Evolutionary conservation across 2,329 filamentous ascomycete species (phyloP), one percentile per base, ranked within the genome.

Genomic region (Colletotrichum tropicale): DNA sequence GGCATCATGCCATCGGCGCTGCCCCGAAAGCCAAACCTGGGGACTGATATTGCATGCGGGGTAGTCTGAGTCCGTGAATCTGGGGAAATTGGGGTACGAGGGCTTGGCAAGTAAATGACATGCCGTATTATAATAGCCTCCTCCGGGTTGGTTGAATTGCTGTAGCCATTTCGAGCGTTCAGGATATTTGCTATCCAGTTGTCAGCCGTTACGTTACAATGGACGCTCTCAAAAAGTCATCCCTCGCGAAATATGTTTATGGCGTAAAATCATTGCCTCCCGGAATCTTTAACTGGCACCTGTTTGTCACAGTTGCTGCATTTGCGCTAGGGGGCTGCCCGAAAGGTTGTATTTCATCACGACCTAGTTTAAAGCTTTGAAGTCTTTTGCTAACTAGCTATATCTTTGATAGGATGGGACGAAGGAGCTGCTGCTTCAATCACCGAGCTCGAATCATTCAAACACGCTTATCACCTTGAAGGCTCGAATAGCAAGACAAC

Each of bases 401-500:
- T 24, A 10, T 15, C 10, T 28, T 60, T 43, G 18, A 43, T 43
- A 84, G 83, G 80, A 52, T 84, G 83, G 82, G 82, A 84, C 52
- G 82, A 84, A 78, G 83, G 82, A 15, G 82, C 82, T 15, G 81
- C 13, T 78, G 83, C 28, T 85, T 85, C 75, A 79, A 84, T 74
- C 30, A 83, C 28, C 77, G 81, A 18, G 85, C 85, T 72, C 79
- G 79, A 18, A 81, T 85, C 73, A 79, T 69, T 36, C 82, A 83
- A 15, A 78, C 68, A 78, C 81, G 3, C 62, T 70, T 6, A 71
- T 80, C 16, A 83, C 84, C 30, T 76, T 70, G n/a, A 83, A 83
- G 64, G 84, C 83, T 74, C 36, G 10, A 52, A 48, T 28, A 52
- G 24, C 13, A 30, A 48, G 24, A 52, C 64, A 8, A 34, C 38